Percentiles rank a stretch among this genome's conserved stretches.
These are phyloP conservation scores for Boletus vinaceobasis DNA, from an alignment of 768 basidiomycete species.

Conservation along the genomic window DNA sequence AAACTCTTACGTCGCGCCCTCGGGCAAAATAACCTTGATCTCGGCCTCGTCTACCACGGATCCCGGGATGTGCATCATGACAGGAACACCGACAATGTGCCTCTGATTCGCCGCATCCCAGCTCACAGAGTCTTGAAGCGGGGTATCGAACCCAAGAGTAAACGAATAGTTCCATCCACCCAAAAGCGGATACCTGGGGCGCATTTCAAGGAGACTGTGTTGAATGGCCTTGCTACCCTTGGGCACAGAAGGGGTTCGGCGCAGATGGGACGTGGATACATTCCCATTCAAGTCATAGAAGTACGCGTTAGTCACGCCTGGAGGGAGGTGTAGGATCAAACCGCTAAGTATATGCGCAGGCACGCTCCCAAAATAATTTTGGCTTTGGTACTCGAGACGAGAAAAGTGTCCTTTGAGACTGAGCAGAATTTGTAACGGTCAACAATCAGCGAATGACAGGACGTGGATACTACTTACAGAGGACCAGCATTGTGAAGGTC, in stretches of 20 bases:
- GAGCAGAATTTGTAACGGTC: neutral
- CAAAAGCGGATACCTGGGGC: slow-evolving; percentile 87
- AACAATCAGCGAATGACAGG: neutral
- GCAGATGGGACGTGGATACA: slow-evolving; percentile 89
- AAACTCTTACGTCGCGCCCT: slow-evolving; percentile 83
- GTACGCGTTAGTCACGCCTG: slow-evolving; percentile 79
- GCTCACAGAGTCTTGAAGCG: slow-evolving; percentile 66
- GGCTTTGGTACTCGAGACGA: slow-evolving; percentile 80
- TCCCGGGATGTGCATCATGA: slow-evolving; percentile 78
- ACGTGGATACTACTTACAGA: slow-evolving; percentile 49
- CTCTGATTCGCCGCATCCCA: slow-evolving; percentile 60
- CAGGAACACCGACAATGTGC: slow-evolving; percentile 77
- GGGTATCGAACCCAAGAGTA: slow-evolving; percentile 92
- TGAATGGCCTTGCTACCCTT: slow-evolving; percentile 51
- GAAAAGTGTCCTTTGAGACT: slow-evolving; percentile 97
- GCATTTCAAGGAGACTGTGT: slow-evolving; percentile 73
- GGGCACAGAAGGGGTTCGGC: slow-evolving; percentile 60
- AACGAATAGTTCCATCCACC: slow-evolving; percentile 99
- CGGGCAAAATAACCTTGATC: slow-evolving; percentile 80
- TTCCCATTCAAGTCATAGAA: slow-evolving; percentile 93
- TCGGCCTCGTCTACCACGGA: slow-evolving; percentile 79
- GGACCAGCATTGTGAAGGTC: slow-evolving; percentile 88
- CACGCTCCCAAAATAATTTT: slow-evolving; percentile 65
- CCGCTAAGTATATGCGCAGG: slow-evolving; percentile 68
- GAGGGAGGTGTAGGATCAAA: slow-evolving; percentile 75